Evolutionary conservation across 805 yeast genomes (phyloP).

Genomic region (Hanseniaspora guilliermondii): DNA sequence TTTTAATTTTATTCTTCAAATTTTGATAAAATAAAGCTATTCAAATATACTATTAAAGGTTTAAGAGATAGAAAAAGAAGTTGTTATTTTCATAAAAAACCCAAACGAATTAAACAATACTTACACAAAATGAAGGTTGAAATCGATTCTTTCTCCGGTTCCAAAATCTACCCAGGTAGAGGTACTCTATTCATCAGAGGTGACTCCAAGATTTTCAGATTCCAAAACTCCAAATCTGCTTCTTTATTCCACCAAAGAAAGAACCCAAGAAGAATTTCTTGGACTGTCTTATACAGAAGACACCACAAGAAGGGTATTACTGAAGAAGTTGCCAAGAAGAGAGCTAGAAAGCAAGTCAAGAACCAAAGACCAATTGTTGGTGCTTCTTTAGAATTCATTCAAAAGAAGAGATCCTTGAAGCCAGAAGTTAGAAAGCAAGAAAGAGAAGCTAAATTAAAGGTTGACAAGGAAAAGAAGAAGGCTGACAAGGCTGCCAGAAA

Average conservation of each 20-base stretch:
- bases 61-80: too few species aligned
- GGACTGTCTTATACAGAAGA: conserved; percentile 99
- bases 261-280: conserved; percentile 99
- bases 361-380: conserved; percentile 99
- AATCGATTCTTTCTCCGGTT: conserved; percentile 98
- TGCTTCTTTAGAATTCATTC: conserved; percentile 96
- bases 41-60: too few species aligned
- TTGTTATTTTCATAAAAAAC: too few species aligned
- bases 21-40: too few species aligned
- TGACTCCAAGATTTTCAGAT: conserved; percentile 99
- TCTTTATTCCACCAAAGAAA: conserved; percentile 98
- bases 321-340: conserved; percentile 95
- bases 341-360: conserved; percentile 94
- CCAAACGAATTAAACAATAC: conserved; percentile 7
- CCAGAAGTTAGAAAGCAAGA: conserved; percentile 97
- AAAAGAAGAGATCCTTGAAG: conserved; percentile 90
- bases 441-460: conserved; percentile 78
- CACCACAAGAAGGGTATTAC: conserved; percentile 99
- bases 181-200: conserved; percentile 99
- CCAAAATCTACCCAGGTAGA: conserved; percentile 99
- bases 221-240: conserved; percentile 94
- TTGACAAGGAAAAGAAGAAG: conserved; percentile 82
- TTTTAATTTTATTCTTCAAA: too few species aligned
- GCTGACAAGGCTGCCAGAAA: conserved; percentile 87
- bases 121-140: conserved; percentile 79